Evolutionary conservation across 441 rosid genomes (phyloP).

Genomic region (Populus hybrid): DNA sequence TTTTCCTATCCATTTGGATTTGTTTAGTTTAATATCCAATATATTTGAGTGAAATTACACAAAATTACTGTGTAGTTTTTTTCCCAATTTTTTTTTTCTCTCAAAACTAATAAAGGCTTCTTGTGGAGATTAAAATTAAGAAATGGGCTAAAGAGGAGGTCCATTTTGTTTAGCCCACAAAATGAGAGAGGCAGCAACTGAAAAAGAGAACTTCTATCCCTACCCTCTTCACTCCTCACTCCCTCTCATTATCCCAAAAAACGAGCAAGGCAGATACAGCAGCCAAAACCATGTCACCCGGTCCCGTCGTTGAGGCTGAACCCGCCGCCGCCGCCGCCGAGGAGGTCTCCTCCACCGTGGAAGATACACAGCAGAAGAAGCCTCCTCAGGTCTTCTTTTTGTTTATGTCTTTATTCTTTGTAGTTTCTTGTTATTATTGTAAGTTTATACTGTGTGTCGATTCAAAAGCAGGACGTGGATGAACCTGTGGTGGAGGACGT

Average conservation of each 20-base stretch:
- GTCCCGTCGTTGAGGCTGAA: constrained; percentile 38
- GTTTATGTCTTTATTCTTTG: not conserved
- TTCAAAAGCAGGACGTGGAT: constrained; percentile 26
- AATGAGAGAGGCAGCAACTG: not conserved
- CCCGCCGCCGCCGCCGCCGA: constrained; percentile 15
- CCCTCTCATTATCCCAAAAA: not conserved
- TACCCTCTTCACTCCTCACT: not conserved
- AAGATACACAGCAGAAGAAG: constrained; percentile 27
- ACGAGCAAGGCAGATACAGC: not conserved
- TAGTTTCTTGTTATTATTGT: not conserved
- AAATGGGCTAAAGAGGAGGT: not conserved
- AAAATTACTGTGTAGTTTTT: too few species aligned
- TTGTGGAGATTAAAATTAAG: not conserved
- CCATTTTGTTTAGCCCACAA: not conserved
- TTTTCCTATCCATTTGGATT: too few species aligned
- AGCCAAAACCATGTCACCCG: constrained; percentile 39
- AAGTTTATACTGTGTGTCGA: not conserved
- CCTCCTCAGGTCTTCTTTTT: constrained; percentile 28
- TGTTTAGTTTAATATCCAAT: too few species aligned
- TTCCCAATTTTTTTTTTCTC: too few species aligned
- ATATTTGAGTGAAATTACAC: too few species aligned
- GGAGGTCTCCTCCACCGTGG: constrained; percentile 29
- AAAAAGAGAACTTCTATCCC: not conserved
- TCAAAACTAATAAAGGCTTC: too few species aligned
- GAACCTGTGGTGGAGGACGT: constrained; percentile 58